Evolutionary conservation across 176 grass and related monocot genomes (phyloP), one percentile per base, ranked within the genome.

Genomic region (Aegilops umbellulata): DNA sequence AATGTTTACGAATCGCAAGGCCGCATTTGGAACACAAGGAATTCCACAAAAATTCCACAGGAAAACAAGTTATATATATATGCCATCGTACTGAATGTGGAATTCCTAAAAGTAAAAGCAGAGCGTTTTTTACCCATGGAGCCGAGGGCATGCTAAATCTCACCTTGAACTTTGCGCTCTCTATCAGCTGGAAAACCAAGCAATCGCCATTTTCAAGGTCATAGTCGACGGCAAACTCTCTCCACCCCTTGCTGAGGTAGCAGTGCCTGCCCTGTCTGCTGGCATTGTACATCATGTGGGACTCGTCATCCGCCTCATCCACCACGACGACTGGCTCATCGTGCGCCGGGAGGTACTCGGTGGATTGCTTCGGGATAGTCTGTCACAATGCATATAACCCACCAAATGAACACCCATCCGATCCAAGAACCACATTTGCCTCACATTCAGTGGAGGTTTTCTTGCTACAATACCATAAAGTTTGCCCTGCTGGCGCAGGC

Each of bases 161-260:
- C n/a, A 94, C 95, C 90, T 94, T 90, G 60, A 94, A 86, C 38
- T 26, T 94, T 51, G 92, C 84, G 5, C 62, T 25, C 34, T 77
- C 26, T 9, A 80, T 81, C 68, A 93, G 60, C 58, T 97, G 85
- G 76, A 97, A 94, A 31, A 97, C 87, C 38, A 94, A 17, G 27
- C 88, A 90, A 80, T 97, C 95, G 47, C 53, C 95, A 63, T 97
- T 88, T 7, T 8, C 90, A 60, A 97, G 83, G 75, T 97, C 83
- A 71, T 97, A 92, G 2, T 89, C 0, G 38, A 94, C 78, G 79
- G 92, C 17, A 17, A 97, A 94, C 23, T 84, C 90, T 74, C 86
- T 93, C 95, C 92, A 94, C 17, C 92, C 90, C 0, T 47, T 92
- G 10, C 23, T 10, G 20, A 51, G 90, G 7, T 2, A 42, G 13